A percentile compares a stretch with the other conserved stretches of the same genome.
phyloP scores from a whole-genome alignment of 2,329 filamentous ascomycete genomes.

The Zarea fungicola region DNA sequence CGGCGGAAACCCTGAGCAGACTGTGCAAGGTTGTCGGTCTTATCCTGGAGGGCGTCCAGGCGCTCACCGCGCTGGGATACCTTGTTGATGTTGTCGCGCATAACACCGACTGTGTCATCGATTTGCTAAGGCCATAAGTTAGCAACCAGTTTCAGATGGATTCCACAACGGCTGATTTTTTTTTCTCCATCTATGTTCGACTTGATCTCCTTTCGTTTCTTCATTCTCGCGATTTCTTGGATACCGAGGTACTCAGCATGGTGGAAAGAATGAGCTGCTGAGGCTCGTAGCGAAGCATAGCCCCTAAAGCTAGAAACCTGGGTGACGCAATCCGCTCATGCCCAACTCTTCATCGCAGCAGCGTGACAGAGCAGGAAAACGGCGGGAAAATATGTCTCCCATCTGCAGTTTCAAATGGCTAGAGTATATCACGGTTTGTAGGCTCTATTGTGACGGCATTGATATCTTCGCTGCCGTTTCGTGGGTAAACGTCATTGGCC shows the following conservation, averaged over 20 bases:
- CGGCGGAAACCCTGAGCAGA: conserved; percentile 94
- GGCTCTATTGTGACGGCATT: background rate
- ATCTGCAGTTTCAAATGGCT: no score
- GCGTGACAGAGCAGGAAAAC: background rate
- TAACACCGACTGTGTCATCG: conserved; percentile 88
- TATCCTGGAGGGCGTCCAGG: conserved; percentile 83
- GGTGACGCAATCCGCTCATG: conserved; percentile 3
- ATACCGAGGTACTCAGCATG: background rate
- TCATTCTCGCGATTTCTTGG: background rate
- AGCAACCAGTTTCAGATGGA: conserved; percentile 12
- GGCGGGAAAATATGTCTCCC: background rate
- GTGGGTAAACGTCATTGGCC: background rate
- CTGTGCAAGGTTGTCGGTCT: conserved; percentile 88
- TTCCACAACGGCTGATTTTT: background rate
- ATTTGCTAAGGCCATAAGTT: conserved; percentile 69
- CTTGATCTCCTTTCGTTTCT: background rate
- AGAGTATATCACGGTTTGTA: background rate
- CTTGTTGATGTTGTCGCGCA: conserved; percentile 97
- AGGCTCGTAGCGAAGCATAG: background rate
- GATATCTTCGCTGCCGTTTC: background rate
- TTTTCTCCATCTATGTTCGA: background rate
- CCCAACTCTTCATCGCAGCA: background rate
- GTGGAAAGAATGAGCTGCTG: background rate
- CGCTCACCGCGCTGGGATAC: conserved; percentile 88
- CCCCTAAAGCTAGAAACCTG: background rate